Evolutionary conservation across 208 protist genomes (phyloP).

Genomic region (Leishmania tropica): DNA sequence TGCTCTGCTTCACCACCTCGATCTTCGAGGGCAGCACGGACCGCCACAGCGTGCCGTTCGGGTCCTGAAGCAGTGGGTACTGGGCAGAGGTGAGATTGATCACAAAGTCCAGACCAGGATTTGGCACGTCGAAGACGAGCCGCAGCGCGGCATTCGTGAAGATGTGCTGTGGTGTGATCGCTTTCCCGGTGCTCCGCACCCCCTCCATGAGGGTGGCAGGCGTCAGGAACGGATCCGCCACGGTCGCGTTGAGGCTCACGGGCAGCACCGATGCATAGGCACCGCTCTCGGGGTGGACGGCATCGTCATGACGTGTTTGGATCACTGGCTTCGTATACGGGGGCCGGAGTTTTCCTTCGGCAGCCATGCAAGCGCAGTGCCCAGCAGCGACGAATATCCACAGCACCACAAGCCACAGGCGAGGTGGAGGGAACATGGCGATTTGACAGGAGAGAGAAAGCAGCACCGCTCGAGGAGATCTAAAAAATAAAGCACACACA

Average conservation of each 20-base stretch:
- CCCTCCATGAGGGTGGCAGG: conserved; percentile 10
- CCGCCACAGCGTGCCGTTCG: conserved; percentile 25
- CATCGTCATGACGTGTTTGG: conserved; percentile 12
- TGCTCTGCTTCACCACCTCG: conserved; percentile 26
- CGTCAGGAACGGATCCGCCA: conserved; percentile 14
- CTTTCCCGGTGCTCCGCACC: neutral
- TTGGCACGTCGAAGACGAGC: conserved; percentile 30
- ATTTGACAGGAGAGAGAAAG: neutral
- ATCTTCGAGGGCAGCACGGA: conserved; percentile 10
- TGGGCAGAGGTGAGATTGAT: conserved; percentile 23
- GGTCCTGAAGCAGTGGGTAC: conserved; percentile 21
- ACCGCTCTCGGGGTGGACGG: conserved; percentile 20
- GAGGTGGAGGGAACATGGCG: neutral
- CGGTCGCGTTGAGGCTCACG: conserved; percentile 18
- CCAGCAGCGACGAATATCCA: neutral
- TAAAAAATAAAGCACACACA: neutral
- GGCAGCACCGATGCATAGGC: conserved; percentile 11
- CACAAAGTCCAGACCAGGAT: conserved; percentile 31
- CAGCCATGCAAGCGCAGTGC: neutral
- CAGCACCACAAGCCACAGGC: neutral
- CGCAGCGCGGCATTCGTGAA: conserved; percentile 18
- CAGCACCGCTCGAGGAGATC: neutral
- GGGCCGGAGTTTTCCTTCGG: conserved; percentile 4
- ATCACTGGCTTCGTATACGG: conserved; percentile 27
- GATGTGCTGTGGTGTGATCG: conserved; percentile 9